Evolutionary conservation across 257 asterid species (phyloP), one percentile per base, ranked within the genome.

Genomic region (Marsdenia floribunda): DNA sequence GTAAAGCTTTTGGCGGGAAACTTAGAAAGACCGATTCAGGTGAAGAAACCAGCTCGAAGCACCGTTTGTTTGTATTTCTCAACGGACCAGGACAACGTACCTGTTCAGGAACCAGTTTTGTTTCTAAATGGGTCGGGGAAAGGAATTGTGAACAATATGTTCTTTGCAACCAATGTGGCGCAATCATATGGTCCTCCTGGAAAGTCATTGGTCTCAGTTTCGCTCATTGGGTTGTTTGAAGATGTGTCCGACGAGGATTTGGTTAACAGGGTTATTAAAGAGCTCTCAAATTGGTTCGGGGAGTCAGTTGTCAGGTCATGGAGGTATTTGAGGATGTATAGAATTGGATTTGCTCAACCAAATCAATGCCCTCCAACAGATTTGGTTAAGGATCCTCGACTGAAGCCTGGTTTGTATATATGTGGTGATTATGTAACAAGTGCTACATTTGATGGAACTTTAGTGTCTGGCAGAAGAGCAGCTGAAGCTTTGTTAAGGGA

Each of bases 121-220:
- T 87, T 89, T 18, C 76, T 94, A 14, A 94, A 94, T 42, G 97
- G 99, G 12, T 86, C 96, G 70, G 88, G 89, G 35, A 72, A 64
- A 40, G 99, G 99, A 68, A 90, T 92, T 8, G 90, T 94, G 80
- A 92, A 94, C 77, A 94, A 92, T 87, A 92, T 94, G 99, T 94
- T 90, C 59, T 92, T 90, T 29, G 91, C 96, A 0, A 89, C 92
- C 38, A 94, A 90, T 76, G 98, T 94, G 76, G 96, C 90, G 46
- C 88, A 87, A 9, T 87, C 95, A 0, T 92, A 90, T 65, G 99
- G 86, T 58, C 97, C 97, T 0, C 79, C 76, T 0, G 97, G 95
- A n/a, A 92, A 92, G 80, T 96, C 88, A 2, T 69, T 94, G 87
- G 92, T 88, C 26, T 94, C 99, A 0, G 93, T 92, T 0, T 84